Base-by-base conservation (phyloP, 1,284 basidiomycete genomes). In the Trichosporon sp. region DNA sequence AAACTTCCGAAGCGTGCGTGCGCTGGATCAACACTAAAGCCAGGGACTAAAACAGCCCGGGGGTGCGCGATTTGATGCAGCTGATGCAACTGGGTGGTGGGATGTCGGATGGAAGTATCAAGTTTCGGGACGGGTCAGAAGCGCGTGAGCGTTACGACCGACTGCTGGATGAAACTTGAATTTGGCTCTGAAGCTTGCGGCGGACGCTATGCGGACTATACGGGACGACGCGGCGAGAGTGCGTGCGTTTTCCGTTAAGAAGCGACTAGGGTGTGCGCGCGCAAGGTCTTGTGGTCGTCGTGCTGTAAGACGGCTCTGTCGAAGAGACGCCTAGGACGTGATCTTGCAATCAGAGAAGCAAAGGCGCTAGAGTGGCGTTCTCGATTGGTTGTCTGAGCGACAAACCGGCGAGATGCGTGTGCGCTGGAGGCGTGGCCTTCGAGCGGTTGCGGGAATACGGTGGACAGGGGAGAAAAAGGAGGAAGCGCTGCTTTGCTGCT, bases 141-240 rank as follows among this genome's bases (percentile, higher is more conserved):
- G 51, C 51, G 51, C 51, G 51, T 54, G 51, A 54, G 51, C 51
- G 51, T 54, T 54, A 54, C 51, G 51, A 54, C 51, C 51, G 51
- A 19, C 26, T 11, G 19, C 51, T 21, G 21, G 51, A 21, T 54
- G 51, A 54, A 26, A 54, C 51, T 54, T 54, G 51, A 54, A 54
- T 54, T 54, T 54, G 51, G 51, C 51, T 54, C 51, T 54, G 51
- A 21, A 54, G 51, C 51, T 54, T 54, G 51, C 51, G n/a, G 51
- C 19, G 51, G 51, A 54, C 51, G 51, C 51, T 54, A n/a, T n/a
- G 43, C 43, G 16, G 38, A 46, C 43, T 54, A 21, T 6, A 54
- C 51, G 19, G 51, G 51, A 54, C 21, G 7, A 54, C 51, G 51
- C n/a, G 51, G 51, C 19, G 51, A 11, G 21, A 5, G 19, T 54